A percentile compares a stretch with the other conserved stretches of the same genome.
phyloP scores from a whole-genome alignment of 2,329 filamentous ascomycete genomes.

The Penicillium glabrum region DNA sequence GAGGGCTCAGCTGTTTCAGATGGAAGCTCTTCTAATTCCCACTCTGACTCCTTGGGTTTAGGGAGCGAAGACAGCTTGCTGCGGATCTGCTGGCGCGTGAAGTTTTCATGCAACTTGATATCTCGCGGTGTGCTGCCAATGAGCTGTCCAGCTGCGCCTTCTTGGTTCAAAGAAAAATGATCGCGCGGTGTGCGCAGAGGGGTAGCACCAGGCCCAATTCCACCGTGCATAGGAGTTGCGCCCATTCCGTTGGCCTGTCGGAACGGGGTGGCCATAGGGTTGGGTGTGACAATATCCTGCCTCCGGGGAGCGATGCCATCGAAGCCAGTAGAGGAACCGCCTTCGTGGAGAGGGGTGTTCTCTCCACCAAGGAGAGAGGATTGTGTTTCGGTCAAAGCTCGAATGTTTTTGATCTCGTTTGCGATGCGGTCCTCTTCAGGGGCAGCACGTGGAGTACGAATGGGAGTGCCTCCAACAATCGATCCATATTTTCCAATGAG shows the following conservation, averaged over 20 bases:
- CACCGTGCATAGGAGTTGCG: constrained; percentile 62
- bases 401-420: constrained; percentile 93
- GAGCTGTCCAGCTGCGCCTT: constrained; percentile 64
- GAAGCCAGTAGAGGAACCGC: constrained; percentile 79
- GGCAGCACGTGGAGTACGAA: constrained; percentile 86
- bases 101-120: constrained; percentile 67
- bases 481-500: constrained; percentile 84
- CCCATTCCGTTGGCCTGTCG: constrained; percentile 65
- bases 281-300: constrained; percentile 84
- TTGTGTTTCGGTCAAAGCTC: constrained; percentile 87
- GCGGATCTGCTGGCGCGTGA: constrained; percentile 66
- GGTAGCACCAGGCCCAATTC: constrained; percentile 70
- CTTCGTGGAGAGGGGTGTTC: constrained; percentile 84
- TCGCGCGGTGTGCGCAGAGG: constrained; percentile 87
- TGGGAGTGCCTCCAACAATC: constrained; percentile 78
- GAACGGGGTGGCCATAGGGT: constrained; percentile 89
- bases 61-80: constrained; percentile 72
- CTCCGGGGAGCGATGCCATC: constrained; percentile 78
- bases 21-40: constrained; percentile 83
- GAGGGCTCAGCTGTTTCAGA: constrained; percentile 70
- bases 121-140: constrained; percentile 76
- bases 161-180: constrained; percentile 77
- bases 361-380: constrained; percentile 92
- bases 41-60: constrained; percentile 89
- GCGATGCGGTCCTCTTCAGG: constrained; percentile 93